Evolutionary conservation across 176 grass and related monocot species (phyloP).

Genomic region (Phoenix dactylifera): DNA sequence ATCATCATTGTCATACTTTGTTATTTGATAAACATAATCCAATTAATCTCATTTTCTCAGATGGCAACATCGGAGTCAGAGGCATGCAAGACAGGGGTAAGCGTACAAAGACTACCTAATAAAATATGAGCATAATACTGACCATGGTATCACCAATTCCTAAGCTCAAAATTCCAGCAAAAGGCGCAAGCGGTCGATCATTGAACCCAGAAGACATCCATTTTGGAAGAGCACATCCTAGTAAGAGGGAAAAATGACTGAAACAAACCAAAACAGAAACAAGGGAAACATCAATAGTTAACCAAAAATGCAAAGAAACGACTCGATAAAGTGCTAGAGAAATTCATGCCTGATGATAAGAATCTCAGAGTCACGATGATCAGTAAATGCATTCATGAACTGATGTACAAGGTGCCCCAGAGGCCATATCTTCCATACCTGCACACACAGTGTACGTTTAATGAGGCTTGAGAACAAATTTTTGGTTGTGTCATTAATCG

Average conservation of each 20-base stretch:
- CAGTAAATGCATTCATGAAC: slow-evolving; percentile 98
- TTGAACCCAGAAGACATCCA: slow-evolving; percentile 93
- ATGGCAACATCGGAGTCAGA: no score
- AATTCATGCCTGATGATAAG: slow-evolving; percentile 65
- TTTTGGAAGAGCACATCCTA: slow-evolving; percentile 94
- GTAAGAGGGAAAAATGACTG: slow-evolving; percentile 86
- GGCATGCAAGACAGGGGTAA: no score
- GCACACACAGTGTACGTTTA: slow-evolving; percentile 18
- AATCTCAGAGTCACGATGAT: slow-evolving; percentile 97
- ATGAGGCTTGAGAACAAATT: no score
- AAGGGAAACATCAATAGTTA: slow-evolving; percentile 12
- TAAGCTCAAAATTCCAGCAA: slow-evolving; percentile 95
- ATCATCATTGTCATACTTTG: no score
- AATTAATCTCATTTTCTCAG: no score
- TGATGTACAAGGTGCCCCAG: slow-evolving; percentile 67
- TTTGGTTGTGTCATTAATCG: no score
- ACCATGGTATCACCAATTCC: slow-evolving; percentile 99
- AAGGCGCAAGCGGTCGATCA: slow-evolving; percentile 72
- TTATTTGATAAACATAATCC: no score
- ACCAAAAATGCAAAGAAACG: not conserved
- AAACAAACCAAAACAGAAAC: slow-evolving; percentile 15
- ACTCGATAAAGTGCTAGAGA: not conserved
- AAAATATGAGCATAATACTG: slow-evolving; percentile 6
- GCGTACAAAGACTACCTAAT: no score
- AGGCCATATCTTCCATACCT: slow-evolving; percentile 89